Base-by-base conservation (phyloP, 306 rosid genomes). In the Trifolium dubium region DNA sequence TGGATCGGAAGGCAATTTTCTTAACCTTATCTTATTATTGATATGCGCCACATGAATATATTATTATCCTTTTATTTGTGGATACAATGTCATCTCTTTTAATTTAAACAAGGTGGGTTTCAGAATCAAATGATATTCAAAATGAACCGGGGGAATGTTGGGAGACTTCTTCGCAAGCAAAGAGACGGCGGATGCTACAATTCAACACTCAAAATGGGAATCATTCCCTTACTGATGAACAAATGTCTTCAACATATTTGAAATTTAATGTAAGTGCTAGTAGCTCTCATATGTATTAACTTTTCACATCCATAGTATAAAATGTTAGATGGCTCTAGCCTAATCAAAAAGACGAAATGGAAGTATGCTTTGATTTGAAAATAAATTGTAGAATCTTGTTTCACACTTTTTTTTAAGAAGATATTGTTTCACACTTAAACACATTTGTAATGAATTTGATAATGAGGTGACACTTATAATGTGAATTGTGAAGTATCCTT, bases 161-260 rank as follows among this genome's bases (percentile, higher is more conserved):
- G 53, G 93, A 86, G 79, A 80, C 87, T 75, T 84, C 81, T 49
- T 86, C 89, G 2, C 97, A 89, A 86, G 80, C 83, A 18, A 93
- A 93, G 82, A 84, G 97, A 75, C 91, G 98, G 5, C 74, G 96
- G 73, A 87, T 93, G 97, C 87, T 93, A 53, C 96, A 85, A 64
- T 93, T 93, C 76, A 80, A 77, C 55, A 64, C 64, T 66, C 81
- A 77, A 49, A 84, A 85, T 30, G 32, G 77, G 75, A 83, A 73
- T 79, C 71, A 79, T 74, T 79, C 81, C 30, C 74, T 71, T 43
- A 80, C 76, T 17, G 32, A 79, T 28, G 93, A 85, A 35, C 89
- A 85, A 49, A 70, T 76, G 64, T 86, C 92, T 28, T 81, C 89
- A 55, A 43, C 67, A 55, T 88, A 80, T 81, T 81, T 89, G 35